A percentile compares a stretch with the other conserved stretches of the same genome.
Evolutionary conservation across 192 early-diverging fungal species (phyloP).

Genomic region (Geosiphon pyriformis): DNA sequence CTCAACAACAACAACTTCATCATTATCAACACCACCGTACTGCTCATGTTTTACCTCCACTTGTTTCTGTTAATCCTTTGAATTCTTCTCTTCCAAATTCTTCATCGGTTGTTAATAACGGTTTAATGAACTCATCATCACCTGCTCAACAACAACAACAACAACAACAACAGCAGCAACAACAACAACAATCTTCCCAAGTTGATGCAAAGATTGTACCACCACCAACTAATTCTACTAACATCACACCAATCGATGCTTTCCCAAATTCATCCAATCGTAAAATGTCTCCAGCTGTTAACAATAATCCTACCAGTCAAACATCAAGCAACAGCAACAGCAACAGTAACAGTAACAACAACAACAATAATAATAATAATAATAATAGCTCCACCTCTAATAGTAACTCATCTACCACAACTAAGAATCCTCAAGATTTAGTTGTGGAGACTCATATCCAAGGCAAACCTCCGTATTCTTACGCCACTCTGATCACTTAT

Average conservation of each 20-base stretch:
- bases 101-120: neutral
- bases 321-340: neutral
- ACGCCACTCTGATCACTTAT: conserved; percentile 76
- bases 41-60: conserved; percentile 11
- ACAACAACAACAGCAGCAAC: too few relatives aligned
- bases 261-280: neutral
- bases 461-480: conserved; percentile 74
- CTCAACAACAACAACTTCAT: conserved; percentile 4
- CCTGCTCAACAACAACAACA: too few relatives aligned
- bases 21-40: conserved; percentile 2
- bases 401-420: conserved; percentile 2
- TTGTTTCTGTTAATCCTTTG: neutral
- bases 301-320: neutral
- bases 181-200: neutral
- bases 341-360: neutral
- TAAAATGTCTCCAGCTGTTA: neutral
- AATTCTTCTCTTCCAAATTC: neutral
- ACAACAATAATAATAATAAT: neutral
- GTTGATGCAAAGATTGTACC: conserved; percentile 2
- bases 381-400: neutral
- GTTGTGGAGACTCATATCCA: conserved; percentile 16
- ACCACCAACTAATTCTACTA: neutral
- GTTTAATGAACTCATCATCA: neutral
- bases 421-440: conserved; percentile 26
- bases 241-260: neutral